Conservation (phyloP, 1,284 basidiomycete species). For the Cryptococcus floricola region DNA sequence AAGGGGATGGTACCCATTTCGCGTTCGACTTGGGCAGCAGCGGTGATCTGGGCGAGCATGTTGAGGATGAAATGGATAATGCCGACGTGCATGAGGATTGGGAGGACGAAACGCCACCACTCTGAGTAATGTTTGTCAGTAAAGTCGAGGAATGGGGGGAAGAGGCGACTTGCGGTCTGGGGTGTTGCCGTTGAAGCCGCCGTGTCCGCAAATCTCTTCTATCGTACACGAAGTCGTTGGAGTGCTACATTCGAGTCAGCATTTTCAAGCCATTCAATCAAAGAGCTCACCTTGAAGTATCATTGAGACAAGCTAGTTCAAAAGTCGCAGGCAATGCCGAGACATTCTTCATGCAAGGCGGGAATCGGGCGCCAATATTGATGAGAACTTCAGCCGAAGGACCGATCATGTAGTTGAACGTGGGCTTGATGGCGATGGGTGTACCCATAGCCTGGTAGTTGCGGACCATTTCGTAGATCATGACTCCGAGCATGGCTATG, state of each 20-base stretch:
- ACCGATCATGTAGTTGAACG: slow-evolving; percentile 86
- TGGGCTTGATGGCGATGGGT: slow-evolving; percentile 72
- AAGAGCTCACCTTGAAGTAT: slow-evolving; percentile 33
- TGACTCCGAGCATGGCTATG: slow-evolving; percentile 62
- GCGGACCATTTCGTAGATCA: slow-evolving; percentile 71
- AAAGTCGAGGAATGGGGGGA: neutral
- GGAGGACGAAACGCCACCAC: slow-evolving; percentile 66
- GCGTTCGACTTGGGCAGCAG: slow-evolving; percentile 37
- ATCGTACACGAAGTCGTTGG: slow-evolving; percentile 67
- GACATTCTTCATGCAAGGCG: slow-evolving; percentile 56
- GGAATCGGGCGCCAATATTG: slow-evolving; percentile 82
- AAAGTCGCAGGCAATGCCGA: slow-evolving; percentile 59
- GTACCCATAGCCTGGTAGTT: slow-evolving; percentile 70
- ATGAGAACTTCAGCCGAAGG: slow-evolving; percentile 81
- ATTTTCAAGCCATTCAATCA: neutral
- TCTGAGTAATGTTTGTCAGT: slow-evolving; percentile 17
- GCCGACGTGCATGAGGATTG: slow-evolving; percentile 89
- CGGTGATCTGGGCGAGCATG: slow-evolving; percentile 77
- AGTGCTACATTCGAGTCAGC: slow-evolving; percentile 52
- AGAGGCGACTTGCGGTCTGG: slow-evolving; percentile 77
- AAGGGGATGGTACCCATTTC: slow-evolving; percentile 65
- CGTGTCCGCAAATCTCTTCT: slow-evolving; percentile 81
- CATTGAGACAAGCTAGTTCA: slow-evolving; percentile 60
- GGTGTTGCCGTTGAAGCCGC: slow-evolving; percentile 62
- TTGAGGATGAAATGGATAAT: slow-evolving; percentile 84